Percentiles rank a stretch among this genome's conserved stretches.
Conservation (phyloP, 2,329 filamentous ascomycete genomes). For the Bipolaris gigantea region DNA sequence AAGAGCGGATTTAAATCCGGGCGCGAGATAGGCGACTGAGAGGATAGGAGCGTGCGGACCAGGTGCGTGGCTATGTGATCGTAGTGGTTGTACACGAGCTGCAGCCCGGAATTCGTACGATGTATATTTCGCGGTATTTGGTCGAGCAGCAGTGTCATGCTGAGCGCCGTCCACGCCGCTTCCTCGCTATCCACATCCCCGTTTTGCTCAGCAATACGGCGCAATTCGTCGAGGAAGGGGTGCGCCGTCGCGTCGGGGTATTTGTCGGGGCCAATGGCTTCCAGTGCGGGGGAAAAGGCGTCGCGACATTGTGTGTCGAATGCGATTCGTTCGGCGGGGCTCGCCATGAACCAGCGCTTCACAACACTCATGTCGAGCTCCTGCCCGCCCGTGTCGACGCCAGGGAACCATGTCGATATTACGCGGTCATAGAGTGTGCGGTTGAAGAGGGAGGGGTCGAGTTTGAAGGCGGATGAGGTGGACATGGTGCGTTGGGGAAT, state of each 20-base stretch:
- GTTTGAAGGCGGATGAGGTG: conserved; percentile 25
- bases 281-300: conserved; percentile 41
- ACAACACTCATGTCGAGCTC: conserved; percentile 25
- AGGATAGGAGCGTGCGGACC: conserved; percentile 42
- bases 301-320: conserved; percentile 45
- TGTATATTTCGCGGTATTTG: conserved; percentile 66
- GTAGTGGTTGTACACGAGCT: conserved; percentile 58
- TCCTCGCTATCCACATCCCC: conserved; percentile 17
- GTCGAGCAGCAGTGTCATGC: conserved; percentile 61
- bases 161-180: conserved; percentile 48
- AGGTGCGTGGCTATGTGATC: conserved; percentile 58
- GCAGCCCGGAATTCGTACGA: conserved; percentile 50
- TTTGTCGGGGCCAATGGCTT: conserved; percentile 43
- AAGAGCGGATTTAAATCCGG: conserved; percentile 37
- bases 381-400: conserved; percentile 31
- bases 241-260: conserved; percentile 37
- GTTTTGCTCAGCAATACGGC: conserved; percentile 12
- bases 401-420: conserved; percentile 46
- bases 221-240: conserved; percentile 45
- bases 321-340: conserved; percentile 35
- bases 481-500: conserved; percentile 31
- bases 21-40: conserved; percentile 22
- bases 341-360: conserved; percentile 45
- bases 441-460: conserved; percentile 48
- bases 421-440: conserved; percentile 42